These are phyloP conservation scores for Paramecium primaurelia DNA, from an alignment of 73 alveolate species.

Conservation along the genomic window DNA sequence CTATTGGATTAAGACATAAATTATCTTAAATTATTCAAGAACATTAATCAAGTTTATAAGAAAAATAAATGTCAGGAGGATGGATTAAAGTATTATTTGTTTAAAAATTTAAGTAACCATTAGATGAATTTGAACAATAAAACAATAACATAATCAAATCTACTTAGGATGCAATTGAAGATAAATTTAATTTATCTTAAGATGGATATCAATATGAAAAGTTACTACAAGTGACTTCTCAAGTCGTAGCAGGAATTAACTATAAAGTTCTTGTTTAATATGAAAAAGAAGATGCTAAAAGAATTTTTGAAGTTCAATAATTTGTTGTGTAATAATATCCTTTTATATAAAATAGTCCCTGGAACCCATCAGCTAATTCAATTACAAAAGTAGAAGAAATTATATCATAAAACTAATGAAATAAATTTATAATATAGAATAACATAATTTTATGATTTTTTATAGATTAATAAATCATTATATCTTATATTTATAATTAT, in stretches of 20 bases:
- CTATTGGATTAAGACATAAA: neutral
- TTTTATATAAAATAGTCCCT: neutral
- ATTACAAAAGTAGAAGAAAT: neutral
- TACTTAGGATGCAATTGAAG: neutral
- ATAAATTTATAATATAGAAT: neutral
- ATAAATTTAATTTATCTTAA: neutral
- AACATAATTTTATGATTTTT: neutral
- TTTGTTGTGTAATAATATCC: neutral
- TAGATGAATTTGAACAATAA: neutral
- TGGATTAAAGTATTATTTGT: neutral
- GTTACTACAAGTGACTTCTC: neutral
- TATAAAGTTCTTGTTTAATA: neutral
- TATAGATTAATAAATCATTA: neutral
- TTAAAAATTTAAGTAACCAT: neutral
- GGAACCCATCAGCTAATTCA: neutral
- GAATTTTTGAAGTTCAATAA: neutral
- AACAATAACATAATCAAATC: neutral
- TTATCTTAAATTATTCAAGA: neutral
- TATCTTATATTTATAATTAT: neutral
- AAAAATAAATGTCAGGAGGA: neutral
- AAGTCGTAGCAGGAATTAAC: conserved; percentile 3
- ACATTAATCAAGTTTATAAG: neutral
- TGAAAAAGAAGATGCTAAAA: neutral
- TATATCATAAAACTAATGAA: neutral
- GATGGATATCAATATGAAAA: neutral